Evolutionary conservation across 352 stramenopile genomes (phyloP).

Genomic region (Pythium rishiriense): DNA sequence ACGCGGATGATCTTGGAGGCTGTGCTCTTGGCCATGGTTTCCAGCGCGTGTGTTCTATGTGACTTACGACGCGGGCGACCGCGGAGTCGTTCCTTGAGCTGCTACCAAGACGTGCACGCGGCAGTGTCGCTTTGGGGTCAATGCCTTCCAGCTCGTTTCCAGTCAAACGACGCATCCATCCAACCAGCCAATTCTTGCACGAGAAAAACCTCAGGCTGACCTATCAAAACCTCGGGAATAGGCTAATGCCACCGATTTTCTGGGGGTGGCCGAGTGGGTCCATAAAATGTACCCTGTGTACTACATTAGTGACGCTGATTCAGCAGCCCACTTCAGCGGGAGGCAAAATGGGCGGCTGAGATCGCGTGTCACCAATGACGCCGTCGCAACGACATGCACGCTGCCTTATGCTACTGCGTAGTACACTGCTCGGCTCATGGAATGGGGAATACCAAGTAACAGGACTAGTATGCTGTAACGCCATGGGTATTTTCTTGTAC

Average conservation of each 20-base stretch:
- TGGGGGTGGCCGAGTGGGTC: conserved; percentile 13
- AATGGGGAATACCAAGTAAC: too few species aligned
- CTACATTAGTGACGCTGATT: conserved; percentile 7
- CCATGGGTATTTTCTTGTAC: too few species aligned
- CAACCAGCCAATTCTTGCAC: conserved; percentile 30
- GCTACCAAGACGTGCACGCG: conserved; percentile 8
- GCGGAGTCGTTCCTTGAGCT: not conserved
- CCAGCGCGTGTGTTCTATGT: conserved; percentile 15
- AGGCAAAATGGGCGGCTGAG: not conserved
- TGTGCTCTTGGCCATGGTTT: conserved; percentile 63
- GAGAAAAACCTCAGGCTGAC: conserved; percentile 22
- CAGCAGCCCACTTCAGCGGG: too few species aligned
- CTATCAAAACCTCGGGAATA: conserved; percentile 13
- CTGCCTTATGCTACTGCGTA: too few species aligned
- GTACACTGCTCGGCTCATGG: too few species aligned
- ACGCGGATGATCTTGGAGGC: conserved; percentile 74
- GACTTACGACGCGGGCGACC: conserved; percentile 3
- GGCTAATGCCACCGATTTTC: conserved; percentile 22
- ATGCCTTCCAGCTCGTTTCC: conserved; percentile 25
- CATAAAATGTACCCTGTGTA: conserved; percentile 5
- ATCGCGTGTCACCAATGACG: not conserved
- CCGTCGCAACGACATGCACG: conserved; percentile 6
- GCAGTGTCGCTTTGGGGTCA: conserved; percentile 22
- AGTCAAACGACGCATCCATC: conserved; percentile 38
- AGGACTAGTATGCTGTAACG: too few species aligned